Base-by-base conservation (phyloP, 163 green algal genomes). In the Prototheca wickerhamii region DNA sequence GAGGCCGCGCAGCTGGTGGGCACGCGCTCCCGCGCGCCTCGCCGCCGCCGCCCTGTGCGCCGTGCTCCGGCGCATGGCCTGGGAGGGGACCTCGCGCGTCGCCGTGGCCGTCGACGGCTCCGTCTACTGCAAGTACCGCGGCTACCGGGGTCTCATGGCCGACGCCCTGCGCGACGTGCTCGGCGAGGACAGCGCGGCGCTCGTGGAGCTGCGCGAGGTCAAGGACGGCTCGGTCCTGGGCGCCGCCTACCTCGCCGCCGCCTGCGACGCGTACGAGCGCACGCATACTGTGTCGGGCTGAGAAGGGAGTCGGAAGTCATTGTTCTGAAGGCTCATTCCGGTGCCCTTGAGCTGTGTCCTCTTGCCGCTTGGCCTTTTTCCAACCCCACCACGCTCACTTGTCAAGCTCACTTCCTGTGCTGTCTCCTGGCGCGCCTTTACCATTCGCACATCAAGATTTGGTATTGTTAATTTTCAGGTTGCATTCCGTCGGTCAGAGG, bases 101-200 rank as follows among this genome's bases (percentile, higher is more conserved):
- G 74, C 78, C 26, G 67, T 92, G 0, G 82, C 85, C 1, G 78
- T 91, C 2, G 86, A 92, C 55, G 86, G 86, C 23, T 86, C 84
- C 21, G 72, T 92, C 50, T 90, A 87, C 63, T 72, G 79, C 32
- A 80, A 90, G 32, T 94, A 87, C 54, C 10, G 10, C 18, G 69
- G 60, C 20, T 92, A 83, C 78, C 28, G 58, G 23, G 34, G 4
- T 17, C 55, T 64, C 21, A 37, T 50, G 18, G 23, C 4, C 35
- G 46, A 64, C 30, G 70, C 50, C 20, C 63, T 84, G 50, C 54
- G 43, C 7, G 66, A 76, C 0, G 26, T 82, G 60, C 68, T 76
- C 56, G 74, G 68, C 25, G 21, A 54, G 29, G 44, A 49, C 17
- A 58, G 46, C 26, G 69, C 74, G 5, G 58, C 30, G 28, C 33